phyloP scores from a whole-genome alignment of 2,329 filamentous ascomycete species.

The Aureobasidium zeae region DNA sequence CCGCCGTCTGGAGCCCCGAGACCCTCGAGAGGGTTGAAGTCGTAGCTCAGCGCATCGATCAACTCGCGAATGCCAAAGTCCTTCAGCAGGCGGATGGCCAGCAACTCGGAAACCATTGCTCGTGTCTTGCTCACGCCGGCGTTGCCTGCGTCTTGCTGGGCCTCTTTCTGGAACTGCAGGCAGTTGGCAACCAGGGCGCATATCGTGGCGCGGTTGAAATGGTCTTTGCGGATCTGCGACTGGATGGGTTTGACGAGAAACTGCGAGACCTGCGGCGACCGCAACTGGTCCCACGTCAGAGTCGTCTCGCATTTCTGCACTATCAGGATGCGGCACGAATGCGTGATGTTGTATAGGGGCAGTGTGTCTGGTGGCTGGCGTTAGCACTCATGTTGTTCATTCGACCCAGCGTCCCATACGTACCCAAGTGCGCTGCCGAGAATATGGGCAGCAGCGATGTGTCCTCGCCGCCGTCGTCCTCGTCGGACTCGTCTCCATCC shows the following conservation, averaged over 20 bases:
- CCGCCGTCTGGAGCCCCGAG: conserved; percentile 38
- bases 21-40: conserved; percentile 87
- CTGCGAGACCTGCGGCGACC: conserved; percentile 91
- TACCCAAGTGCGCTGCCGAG: conserved; percentile 68
- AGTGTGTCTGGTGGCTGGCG: conserved; percentile 55
- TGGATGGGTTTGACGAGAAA: conserved; percentile 94
- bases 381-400: neutral
- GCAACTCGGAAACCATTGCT: conserved; percentile 78
- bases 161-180: conserved; percentile 85
- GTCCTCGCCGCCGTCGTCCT: conserved; percentile 37
- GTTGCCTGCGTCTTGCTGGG: conserved; percentile 70
- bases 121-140: conserved; percentile 75
- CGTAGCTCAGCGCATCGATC: conserved; percentile 89
- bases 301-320: conserved; percentile 82
- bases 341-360: conserved; percentile 82
- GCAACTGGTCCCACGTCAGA: conserved; percentile 85
- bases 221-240: conserved; percentile 70
- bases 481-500: conserved; percentile 30
- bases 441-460: conserved; percentile 65
- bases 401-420: conserved; percentile 12
- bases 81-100: conserved; percentile 81
- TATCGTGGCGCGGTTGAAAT: conserved; percentile 77
- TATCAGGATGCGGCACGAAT: conserved; percentile 78
- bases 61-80: conserved; percentile 84
- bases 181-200: conserved; percentile 92